Evolutionary conservation across 139 green algal genomes (phyloP).

Genomic region (Zygnema cylindricum): DNA sequence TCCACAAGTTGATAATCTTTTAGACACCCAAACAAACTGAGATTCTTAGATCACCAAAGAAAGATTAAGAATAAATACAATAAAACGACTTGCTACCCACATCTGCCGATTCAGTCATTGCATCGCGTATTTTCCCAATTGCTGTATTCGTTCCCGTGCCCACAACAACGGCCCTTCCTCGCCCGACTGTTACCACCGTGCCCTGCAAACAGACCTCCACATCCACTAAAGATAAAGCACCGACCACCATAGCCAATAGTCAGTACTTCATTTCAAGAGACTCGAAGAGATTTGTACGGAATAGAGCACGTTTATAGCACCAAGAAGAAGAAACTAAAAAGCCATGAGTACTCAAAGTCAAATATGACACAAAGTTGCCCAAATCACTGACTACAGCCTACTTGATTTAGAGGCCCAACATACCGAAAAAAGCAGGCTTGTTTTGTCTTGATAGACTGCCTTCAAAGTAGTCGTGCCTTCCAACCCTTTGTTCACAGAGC

Average conservation of each 20-base stretch:
- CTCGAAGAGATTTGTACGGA: constrained; percentile 1
- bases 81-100: constrained; percentile 37
- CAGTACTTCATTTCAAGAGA: no score
- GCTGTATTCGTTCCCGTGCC: constrained; percentile 77
- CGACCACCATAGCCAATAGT: background rate
- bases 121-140: constrained; percentile 79
- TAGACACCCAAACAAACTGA: background rate
- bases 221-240: background rate
- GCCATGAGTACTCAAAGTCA: no score
- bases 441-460: constrained; percentile 78
- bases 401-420: no score
- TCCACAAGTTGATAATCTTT: background rate
- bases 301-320: background rate
- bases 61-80: background rate
- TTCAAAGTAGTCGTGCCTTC: constrained; percentile 41
- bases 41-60: background rate
- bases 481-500: constrained; percentile 58
- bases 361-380: no score
- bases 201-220: constrained; percentile 51
- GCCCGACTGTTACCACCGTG: constrained; percentile 67
- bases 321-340: background rate
- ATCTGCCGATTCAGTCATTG: constrained; percentile 50
- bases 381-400: no score
- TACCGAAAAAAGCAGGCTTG: constrained; percentile 66
- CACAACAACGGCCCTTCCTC: constrained; percentile 73